Percentiles rank a stretch among this genome's conserved stretches.
These are phyloP conservation scores for Phytopythium sindhum DNA, from an alignment of 352 stramenopile species.

Conservation along the genomic window DNA sequence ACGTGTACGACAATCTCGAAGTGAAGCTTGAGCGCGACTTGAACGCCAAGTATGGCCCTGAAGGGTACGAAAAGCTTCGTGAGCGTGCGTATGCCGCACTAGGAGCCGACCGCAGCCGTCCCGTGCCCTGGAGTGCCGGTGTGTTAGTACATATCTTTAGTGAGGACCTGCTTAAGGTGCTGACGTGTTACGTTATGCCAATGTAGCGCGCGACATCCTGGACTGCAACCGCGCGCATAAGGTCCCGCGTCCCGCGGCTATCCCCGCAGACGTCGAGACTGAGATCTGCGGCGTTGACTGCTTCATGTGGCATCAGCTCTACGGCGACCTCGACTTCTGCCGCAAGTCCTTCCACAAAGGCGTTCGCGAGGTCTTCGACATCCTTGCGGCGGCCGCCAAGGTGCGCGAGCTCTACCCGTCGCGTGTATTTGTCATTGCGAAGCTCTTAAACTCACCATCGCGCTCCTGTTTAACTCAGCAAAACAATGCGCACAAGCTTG, in stretches of 20 bases:
- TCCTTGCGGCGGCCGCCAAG: slow-evolving; percentile 8
- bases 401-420: not conserved
- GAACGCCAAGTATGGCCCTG: slow-evolving; percentile 5
- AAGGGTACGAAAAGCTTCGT: slow-evolving; percentile 9
- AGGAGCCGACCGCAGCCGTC: slow-evolving; percentile 7
- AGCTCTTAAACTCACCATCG: too few relatives aligned
- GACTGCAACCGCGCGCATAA: slow-evolving; percentile 21
- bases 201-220: slow-evolving; percentile 23
- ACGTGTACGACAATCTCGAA: slow-evolving; percentile 14
- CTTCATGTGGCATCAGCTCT: slow-evolving; percentile 28
- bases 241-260: slow-evolving; percentile 11
- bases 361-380: slow-evolving; percentile 12
- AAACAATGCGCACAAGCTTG: slow-evolving; percentile 15
- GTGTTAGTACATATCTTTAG: not conserved
- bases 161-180: not conserved
- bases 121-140: slow-evolving; percentile 21
- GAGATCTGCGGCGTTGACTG: slow-evolving; percentile 14
- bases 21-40: slow-evolving; percentile 11
- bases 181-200: not conserved
- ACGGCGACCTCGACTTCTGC: slow-evolving; percentile 15
- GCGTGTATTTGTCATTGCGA: too few relatives aligned
- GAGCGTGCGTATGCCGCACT: slow-evolving; percentile 9
- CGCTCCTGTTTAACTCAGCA: too few relatives aligned
- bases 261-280: slow-evolving; percentile 14
- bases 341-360: slow-evolving; percentile 15